Evolutionary conservation across 108 stramenopile species (phyloP).

Genomic region (Bacterosira constricta): DNA sequence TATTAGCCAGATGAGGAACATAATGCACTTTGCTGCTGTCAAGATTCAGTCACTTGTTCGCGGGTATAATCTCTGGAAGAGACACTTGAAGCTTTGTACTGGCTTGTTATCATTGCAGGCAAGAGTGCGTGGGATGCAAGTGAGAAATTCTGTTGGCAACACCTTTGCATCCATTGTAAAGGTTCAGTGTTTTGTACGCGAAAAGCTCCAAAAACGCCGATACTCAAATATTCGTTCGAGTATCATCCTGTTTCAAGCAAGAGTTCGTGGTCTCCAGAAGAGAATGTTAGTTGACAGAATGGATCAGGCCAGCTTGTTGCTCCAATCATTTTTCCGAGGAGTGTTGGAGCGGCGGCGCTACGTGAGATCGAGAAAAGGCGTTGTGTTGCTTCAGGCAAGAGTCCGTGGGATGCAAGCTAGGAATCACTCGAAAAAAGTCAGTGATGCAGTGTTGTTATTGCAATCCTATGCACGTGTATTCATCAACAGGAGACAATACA

Average conservation of each 20-base stretch:
- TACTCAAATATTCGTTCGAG: slow-evolving; percentile 1
- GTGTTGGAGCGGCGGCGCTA: too few relatives aligned
- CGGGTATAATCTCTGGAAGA: too few relatives aligned
- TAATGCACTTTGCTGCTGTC: neutral
- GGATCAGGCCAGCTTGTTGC: neutral
- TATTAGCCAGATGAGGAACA: neutral
- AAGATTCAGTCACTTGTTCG: neutral
- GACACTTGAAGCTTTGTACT: too few relatives aligned
- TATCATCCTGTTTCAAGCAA: slow-evolving; percentile 12
- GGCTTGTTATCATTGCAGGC: too few relatives aligned
- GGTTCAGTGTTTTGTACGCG: neutral
- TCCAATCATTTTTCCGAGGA: neutral
- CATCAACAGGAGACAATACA: neutral
- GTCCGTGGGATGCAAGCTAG: neutral
- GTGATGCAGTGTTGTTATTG: too few relatives aligned
- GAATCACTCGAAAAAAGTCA: too few relatives aligned
- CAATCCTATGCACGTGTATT: neutral
- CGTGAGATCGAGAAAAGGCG: too few relatives aligned
- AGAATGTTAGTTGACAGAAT: neutral
- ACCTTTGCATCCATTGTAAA: neutral
- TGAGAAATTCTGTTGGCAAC: neutral
- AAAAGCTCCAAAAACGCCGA: neutral
- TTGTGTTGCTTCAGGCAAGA: too few relatives aligned
- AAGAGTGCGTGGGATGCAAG: neutral
- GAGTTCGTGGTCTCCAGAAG: neutral